These are phyloP conservation scores for Dacryopinax primogenitus DNA, from an alignment of 768 basidiomycete genomes.

Conservation along the genomic window DNA sequence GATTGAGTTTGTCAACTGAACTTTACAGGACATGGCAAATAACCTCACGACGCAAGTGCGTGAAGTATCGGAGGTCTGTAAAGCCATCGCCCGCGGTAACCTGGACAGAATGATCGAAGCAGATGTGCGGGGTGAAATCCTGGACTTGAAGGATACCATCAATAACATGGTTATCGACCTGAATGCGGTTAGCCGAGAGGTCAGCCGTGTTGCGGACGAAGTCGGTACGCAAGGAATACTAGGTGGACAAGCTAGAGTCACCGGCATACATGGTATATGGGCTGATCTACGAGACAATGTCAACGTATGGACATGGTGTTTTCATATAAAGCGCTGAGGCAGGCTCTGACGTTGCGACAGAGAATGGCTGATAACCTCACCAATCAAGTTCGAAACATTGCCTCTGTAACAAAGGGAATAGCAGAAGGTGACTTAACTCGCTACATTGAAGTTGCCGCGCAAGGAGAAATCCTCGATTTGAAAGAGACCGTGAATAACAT, in stretches of 20 bases:
- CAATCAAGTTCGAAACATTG: constrained; percentile 83
- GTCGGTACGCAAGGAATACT: constrained; percentile 31
- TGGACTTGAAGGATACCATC: constrained; percentile 96
- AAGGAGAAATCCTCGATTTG: constrained; percentile 35
- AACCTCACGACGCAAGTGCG: constrained; percentile 95
- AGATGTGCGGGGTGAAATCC: constrained; percentile 97
- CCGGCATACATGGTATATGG: constrained; percentile 37
- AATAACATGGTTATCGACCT: constrained; percentile 98
- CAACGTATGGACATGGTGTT: constrained; percentile 44
- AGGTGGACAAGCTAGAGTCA: constrained; percentile 34
- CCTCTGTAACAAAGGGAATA: constrained; percentile 89
- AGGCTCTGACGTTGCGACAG: too few species aligned
- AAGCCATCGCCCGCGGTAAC: constrained; percentile 96
- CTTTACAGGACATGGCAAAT: constrained; percentile 78
- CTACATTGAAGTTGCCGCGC: constrained; percentile 38
- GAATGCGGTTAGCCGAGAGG: constrained; percentile 32
- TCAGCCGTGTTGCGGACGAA: constrained; percentile 29
- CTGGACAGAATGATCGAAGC: constrained; percentile 99
- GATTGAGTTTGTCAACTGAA: constrained; percentile 18
- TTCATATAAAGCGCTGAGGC: too few species aligned
- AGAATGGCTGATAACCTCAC: constrained; percentile 82
- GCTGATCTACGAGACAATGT: constrained; percentile 32
- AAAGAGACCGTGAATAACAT: constrained; percentile 45
- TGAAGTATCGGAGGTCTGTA: constrained; percentile 96
- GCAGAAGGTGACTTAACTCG: constrained; percentile 85